A percentile compares a stretch with the other conserved stretches of the same genome.
Evolutionary conservation across 139 green algal species (phyloP).

Genomic region (Astrephomene gubernaculifera): DNA sequence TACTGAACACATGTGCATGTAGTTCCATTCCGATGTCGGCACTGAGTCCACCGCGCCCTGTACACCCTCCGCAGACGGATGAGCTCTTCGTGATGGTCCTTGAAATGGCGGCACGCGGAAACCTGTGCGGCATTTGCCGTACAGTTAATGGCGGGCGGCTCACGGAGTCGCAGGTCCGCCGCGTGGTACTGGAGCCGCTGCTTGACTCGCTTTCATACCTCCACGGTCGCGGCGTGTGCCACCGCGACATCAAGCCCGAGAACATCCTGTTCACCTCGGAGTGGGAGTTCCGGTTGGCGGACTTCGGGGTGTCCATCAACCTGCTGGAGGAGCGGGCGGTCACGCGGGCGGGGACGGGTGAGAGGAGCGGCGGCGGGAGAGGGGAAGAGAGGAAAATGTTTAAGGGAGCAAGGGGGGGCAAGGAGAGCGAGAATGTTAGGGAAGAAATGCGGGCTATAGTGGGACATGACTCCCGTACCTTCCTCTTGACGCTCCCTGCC

Average conservation of each 20-base stretch:
- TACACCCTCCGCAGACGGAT: neutral
- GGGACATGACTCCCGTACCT: too few species aligned
- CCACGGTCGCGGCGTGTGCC: conserved; percentile 16
- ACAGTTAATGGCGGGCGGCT: neutral
- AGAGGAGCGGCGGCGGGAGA: too few species aligned
- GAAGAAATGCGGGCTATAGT: too few species aligned
- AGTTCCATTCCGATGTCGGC: too few species aligned
- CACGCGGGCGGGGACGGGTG: conserved; percentile 20
- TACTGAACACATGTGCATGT: too few species aligned
- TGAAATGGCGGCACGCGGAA: neutral
- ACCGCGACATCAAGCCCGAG: conserved; percentile 39
- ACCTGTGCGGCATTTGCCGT: neutral
- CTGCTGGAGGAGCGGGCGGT: conserved; percentile 9
- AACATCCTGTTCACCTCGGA: conserved; percentile 33
- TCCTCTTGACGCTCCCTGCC: too few species aligned
- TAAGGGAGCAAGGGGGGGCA: too few species aligned
- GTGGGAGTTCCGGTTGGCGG: conserved; percentile 25
- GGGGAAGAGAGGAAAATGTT: too few species aligned
- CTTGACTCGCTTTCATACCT: conserved; percentile 23
- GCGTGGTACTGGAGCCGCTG: conserved; percentile 16
- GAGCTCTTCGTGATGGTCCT: conserved; percentile 11
- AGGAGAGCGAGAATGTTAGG: too few species aligned
- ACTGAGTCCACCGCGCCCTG: neutral
- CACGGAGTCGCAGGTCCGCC: conserved; percentile 3
- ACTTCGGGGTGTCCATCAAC: conserved; percentile 39